A percentile compares a stretch with the other conserved stretches of the same genome.
These are phyloP conservation scores for Leucosporidium scottii DNA, from an alignment of 768 basidiomycete genomes.

Conservation along the genomic window DNA sequence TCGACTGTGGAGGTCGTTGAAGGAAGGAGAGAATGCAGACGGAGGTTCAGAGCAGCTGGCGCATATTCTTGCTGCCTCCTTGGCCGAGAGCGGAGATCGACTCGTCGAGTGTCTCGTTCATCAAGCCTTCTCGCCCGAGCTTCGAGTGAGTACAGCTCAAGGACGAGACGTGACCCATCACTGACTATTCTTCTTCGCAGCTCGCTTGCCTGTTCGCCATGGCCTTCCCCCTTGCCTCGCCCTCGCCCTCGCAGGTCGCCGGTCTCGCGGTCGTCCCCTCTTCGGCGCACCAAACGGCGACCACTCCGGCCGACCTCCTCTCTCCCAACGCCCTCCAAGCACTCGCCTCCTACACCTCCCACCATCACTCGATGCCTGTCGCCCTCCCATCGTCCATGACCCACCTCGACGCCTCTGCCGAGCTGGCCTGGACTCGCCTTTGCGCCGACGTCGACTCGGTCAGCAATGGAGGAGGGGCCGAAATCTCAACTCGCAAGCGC, in stretches of 20 bases:
- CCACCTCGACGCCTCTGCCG: not conserved
- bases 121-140: not conserved
- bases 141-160: not conserved
- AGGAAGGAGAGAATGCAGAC: not conserved
- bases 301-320: not conserved
- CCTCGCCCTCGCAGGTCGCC: not conserved
- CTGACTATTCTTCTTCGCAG: not conserved
- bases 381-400: not conserved
- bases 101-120: not conserved
- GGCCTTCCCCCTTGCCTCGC: not conserved
- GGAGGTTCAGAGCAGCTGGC: not conserved
- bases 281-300: not conserved
- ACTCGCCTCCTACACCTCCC: slow-evolving; percentile 1
- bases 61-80: not conserved
- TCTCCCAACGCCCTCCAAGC: not conserved
- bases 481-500: slow-evolving; percentile 8
- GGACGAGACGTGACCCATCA: no score
- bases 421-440: slow-evolving; percentile 4
- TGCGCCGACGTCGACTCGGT: slow-evolving; percentile 10
- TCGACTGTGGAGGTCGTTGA: not conserved
- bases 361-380: not conserved
- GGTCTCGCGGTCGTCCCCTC: not conserved
- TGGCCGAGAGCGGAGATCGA: not conserved
- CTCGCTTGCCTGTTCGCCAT: not conserved
- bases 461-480: not conserved